Evolutionary conservation across 441 rosid genomes (phyloP).

Genomic region (Caryocar brasiliense): DNA sequence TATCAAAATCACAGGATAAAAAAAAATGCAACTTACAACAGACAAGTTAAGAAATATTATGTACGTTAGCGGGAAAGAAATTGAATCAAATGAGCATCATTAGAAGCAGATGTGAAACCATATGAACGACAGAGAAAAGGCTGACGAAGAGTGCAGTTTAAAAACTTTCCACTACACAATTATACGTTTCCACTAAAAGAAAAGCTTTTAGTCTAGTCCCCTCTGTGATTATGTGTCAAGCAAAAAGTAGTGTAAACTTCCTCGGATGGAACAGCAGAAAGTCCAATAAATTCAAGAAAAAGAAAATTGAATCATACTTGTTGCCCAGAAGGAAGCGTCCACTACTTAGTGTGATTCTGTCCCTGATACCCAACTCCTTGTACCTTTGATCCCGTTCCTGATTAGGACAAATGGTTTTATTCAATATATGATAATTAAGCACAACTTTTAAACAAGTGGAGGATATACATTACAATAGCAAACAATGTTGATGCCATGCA

Average conservation of each 20-base stretch:
- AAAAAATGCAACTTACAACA: too few species aligned
- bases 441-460: not conserved
- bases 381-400: slow-evolving; percentile 92
- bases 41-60: not conserved
- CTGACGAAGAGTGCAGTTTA: too few species aligned
- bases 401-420: slow-evolving; percentile 3
- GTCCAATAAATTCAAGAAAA: not conserved
- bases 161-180: too few species aligned
- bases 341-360: slow-evolving; percentile 85
- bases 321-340: slow-evolving; percentile 91
- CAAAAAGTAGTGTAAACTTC: too few species aligned
- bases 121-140: too few species aligned
- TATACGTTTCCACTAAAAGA: too few species aligned
- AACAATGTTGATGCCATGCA: not conserved
- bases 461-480: not conserved
- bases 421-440: slow-evolving; percentile 2
- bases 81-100: too few species aligned
- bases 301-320: slow-evolving; percentile 46
- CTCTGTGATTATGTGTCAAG: too few species aligned
- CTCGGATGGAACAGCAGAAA: too few species aligned
- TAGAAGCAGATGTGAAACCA: too few species aligned
- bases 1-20: not conserved
- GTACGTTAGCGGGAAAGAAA: too few species aligned
- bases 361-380: slow-evolving; percentile 95
- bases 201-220: too few species aligned